Conservation (phyloP, 257 asterid genomes). For the Leptodermis oblonga region DNA sequence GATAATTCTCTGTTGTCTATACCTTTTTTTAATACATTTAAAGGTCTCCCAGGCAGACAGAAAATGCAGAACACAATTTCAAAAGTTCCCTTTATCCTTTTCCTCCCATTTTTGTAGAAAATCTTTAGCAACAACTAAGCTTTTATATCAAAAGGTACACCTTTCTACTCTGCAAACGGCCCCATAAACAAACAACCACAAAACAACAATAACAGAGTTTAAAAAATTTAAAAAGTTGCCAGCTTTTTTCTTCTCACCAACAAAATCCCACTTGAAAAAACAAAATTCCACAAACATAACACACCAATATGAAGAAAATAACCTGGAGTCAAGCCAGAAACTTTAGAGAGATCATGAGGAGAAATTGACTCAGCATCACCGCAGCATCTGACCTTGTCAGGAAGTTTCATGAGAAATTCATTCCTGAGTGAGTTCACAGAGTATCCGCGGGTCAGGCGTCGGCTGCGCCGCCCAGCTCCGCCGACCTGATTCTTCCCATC, state of each 20-base stretch:
- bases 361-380: conserved; percentile 60
- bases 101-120: background rate
- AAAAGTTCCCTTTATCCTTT: background rate
- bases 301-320: background rate
- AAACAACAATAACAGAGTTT: background rate
- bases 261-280: background rate
- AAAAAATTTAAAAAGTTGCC: background rate
- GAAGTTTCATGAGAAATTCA: conserved; percentile 58
- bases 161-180: background rate
- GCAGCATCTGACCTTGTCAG: conserved; percentile 57
- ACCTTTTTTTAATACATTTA: too few relatives aligned
- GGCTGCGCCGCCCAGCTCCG: conserved; percentile 46
- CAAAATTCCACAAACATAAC: background rate
- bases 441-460: conserved; percentile 51
- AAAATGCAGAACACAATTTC: background rate
- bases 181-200: background rate
- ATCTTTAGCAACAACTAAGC: too few relatives aligned
- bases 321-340: conserved; percentile 54
- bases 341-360: conserved; percentile 36
- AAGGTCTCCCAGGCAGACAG: too few relatives aligned
- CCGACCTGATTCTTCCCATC: conserved; percentile 30
- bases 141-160: background rate
- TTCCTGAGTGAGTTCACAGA: conserved; percentile 56
- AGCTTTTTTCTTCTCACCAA: background rate
- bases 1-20: background rate